Conservation (phyloP, 2,329 filamentous ascomycete genomes). For the Cladobotryum protrusum region DNA sequence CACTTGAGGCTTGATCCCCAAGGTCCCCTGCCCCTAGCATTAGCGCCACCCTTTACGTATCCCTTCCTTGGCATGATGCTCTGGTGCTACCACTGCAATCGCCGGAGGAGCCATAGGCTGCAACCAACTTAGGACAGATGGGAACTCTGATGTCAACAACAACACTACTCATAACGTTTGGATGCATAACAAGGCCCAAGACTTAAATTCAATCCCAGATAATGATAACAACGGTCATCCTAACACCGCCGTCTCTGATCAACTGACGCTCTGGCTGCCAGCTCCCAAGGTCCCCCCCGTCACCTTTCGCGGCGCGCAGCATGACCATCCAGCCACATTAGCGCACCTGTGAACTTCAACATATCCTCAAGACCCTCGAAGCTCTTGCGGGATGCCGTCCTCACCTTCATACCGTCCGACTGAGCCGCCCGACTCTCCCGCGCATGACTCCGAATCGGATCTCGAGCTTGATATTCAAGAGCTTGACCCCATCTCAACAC, state of each 20-base stretch:
- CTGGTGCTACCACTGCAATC: too few relatives aligned
- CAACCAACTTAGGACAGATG: too few relatives aligned
- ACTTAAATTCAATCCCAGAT: not conserved
- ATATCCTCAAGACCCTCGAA: slow-evolving; percentile 2
- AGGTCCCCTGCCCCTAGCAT: slow-evolving; percentile 2
- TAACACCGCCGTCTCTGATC: not conserved
- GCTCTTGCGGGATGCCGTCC: slow-evolving; percentile 48
- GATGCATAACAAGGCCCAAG: too few relatives aligned
- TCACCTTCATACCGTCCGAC: slow-evolving; percentile 45
- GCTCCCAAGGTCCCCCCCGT: slow-evolving; percentile 12
- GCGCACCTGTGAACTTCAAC: slow-evolving; percentile 13
- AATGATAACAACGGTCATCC: slow-evolving; percentile 5
- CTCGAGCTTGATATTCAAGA: slow-evolving; percentile 72
- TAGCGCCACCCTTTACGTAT: slow-evolving; percentile 10
- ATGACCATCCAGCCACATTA: slow-evolving; percentile 16
- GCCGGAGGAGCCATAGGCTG: too few relatives aligned
- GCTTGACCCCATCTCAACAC: slow-evolving; percentile 58
- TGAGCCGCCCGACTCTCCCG: slow-evolving; percentile 58
- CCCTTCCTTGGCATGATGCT: slow-evolving; percentile 1
- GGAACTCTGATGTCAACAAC: too few relatives aligned
- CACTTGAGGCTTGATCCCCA: slow-evolving; percentile 5
- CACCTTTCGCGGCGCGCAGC: slow-evolving; percentile 10
- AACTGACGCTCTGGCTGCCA: not conserved
- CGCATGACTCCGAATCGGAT: slow-evolving; percentile 66
- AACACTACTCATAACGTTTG: too few relatives aligned